Conservation (phyloP, 371 early-diverging fungal species). For the Mucor velutinosus region DNA sequence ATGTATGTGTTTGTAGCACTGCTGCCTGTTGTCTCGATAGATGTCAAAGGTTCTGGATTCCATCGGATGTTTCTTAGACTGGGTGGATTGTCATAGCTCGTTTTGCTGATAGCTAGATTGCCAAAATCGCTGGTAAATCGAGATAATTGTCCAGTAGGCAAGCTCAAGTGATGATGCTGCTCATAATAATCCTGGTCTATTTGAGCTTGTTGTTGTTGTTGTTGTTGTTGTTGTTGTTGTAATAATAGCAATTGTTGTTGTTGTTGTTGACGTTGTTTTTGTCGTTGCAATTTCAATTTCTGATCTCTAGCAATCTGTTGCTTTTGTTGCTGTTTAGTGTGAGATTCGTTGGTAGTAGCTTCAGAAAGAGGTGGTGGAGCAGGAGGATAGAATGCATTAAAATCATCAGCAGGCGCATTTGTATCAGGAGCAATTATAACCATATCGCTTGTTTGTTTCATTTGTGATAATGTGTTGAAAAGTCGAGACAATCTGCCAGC, state of each 20-base stretch:
- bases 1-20: conserved; percentile 6
- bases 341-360: neutral
- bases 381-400: neutral
- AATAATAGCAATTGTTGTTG: neutral
- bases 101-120: conserved; percentile 5
- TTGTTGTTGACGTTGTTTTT: neutral
- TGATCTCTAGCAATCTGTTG: neutral
- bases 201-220: neutral
- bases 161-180: conserved; percentile 19
- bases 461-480: conserved; percentile 13
- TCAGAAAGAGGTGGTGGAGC: neutral
- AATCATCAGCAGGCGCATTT: conserved; percentile 3
- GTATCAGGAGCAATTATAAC: neutral
- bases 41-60: conserved; percentile 14
- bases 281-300: neutral
- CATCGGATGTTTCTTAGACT: conserved; percentile 22
- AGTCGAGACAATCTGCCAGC: conserved; percentile 13
- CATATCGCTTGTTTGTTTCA: conserved; percentile 8
- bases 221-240: neutral
- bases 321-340: neutral
- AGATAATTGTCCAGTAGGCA: conserved; percentile 12
- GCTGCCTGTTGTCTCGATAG: neutral
- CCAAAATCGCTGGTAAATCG: conserved; percentile 14
- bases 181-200: conserved; percentile 6
- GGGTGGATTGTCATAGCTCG: conserved; percentile 12